Base-by-base conservation (phyloP, 768 basidiomycete genomes). In the Erythrobasidium yunnanense region DNA sequence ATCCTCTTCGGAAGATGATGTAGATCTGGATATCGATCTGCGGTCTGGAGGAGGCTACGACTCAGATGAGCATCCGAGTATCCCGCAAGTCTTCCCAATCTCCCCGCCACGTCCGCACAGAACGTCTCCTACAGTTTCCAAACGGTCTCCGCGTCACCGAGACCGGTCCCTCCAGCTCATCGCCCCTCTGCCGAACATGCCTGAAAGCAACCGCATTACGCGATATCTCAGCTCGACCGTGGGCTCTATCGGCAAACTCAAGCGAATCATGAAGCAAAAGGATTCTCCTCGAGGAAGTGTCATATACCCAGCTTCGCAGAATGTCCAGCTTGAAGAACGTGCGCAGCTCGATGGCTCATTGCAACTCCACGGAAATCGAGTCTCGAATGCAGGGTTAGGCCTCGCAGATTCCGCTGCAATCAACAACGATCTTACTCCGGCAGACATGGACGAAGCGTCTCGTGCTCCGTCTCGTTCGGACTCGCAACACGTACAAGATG, bases 171-270 rank as follows among this genome's bases (percentile, higher is more conserved):
- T 49, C 4, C 27, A 23, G 7, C 22, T 32, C 2, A 3, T 63
- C 29, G 53, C 52, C 25, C 35, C 51, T 4, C 52, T 67, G 4
- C 65, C 58, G 32, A 33, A 38, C 13, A 51, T 42, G 34, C 42
- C 58, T 38, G 22, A 68, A 13, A 25, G 46, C 25, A 83, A 80
- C 71, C 79, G 84, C 0, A 78, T 90, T 17, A 87, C 87, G 0
- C 81, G 87, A 0, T 87, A 82, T 11, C 82, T 91, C 51, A 84
- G 87, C 57, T 86, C 84, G 76, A 89, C 89, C 1, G 84, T 90
- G 29, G 87, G 89, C 3, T 81, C 86, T 4, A 77, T 92, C 18
- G 89, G 89, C 1, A 79, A 86, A 8, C 87, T 89, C 87, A 87
- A 81, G 72, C 83, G 89, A 4, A 87, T 87, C 29, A 75, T 90